Evolutionary conservation across 2,329 filamentous ascomycete species (phyloP), one percentile per base, ranked within the genome.

Genomic region (Fusarium sp.): DNA sequence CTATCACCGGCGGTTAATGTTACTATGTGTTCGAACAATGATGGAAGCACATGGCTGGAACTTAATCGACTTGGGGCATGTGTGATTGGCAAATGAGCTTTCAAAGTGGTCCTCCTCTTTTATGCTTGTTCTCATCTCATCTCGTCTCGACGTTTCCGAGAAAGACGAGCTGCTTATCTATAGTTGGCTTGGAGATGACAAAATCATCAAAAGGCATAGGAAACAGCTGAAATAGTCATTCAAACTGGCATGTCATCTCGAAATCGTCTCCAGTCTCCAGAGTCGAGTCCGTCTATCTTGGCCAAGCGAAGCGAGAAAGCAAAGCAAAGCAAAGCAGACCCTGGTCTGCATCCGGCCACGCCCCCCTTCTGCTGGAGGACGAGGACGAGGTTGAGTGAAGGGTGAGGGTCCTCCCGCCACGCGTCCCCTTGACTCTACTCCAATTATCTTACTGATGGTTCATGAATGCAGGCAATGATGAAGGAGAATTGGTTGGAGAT

Each of bases 361-460:
- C 60, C 65, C 64, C 59, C 48, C 53, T 69, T 53, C 30, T 39
- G 45, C 48, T 51, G 48, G 52, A 54, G 51, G 60, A 52, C 23
- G 53, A 64, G 43, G 50, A 52, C 23, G 53, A 64, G 44, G 50
- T 21, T 37, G 48, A 42, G 31, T 31, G 59, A 53, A 60, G 44
- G 43, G 30, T 28, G 58, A 70, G 67, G 58, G 54, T 66, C 65
- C 62, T 70, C 59, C 64, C 72, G 72, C 72, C 72, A 74, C 72
- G 72, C 72, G 72, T 74, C 67, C 70, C 50, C 49, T 52, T 48
- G 55, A 49, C 60, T 57, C 53, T 71, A 63, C 64, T 52, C 46
- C 39, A 67, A 50, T 61, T 65, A 54, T 56, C 53, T 34, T 39
- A 26, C 39, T 44, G 66, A 62, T 53, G 41, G 60, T 60, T 52